Evolutionary conservation across 345 rosid species (phyloP), one percentile per base, ranked within the genome.

Genomic region (Eucalyptus microcorys): DNA sequence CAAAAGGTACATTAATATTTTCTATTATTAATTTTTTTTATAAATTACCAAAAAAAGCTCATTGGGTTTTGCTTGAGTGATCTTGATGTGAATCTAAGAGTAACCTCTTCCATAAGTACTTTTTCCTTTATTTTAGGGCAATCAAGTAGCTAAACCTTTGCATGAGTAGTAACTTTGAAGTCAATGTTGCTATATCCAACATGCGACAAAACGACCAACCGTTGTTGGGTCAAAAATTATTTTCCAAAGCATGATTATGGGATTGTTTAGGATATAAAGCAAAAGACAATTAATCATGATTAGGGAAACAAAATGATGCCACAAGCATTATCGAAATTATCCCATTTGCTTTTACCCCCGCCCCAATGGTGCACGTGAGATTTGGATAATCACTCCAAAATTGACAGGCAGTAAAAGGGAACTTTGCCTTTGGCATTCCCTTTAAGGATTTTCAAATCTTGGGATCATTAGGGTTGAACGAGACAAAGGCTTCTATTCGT

Each of bases 341-440:
- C 88, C 61, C 42, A 43, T 59, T 43, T 61, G 24, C 34, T 40
- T 88, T 87, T 50, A 87, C 55, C 88, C 81, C 43, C 30, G 7
- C 47, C 47, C 47, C 84, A 3, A 66, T 47, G 89, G 87, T 90
- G 92, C 94, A 93, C 92, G 95, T 91, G 94, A 89, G 94, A 66
- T 87, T 32, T 83, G 76, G 68, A 57, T 80, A 80, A 92, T 92
- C 90, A 91, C 90, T 89, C 83, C 90, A 12, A 34, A 34, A 68
- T 88, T 68, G 83, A 86, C 68, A 57, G 86, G 71, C 52, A 53
- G 80, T 85, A 90, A 42, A 66, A 64, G 90, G 87, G 81, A 59
- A 64, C 24, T 86, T 87, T 86, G 24, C 16, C 87, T 27, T 89
- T 88, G 30, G 32, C 59, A 86, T 86, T 40, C 52, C 45, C 87